Evolutionary conservation across 2,329 filamentous ascomycete genomes (phyloP).

Genomic region (Neonectria punicea): DNA sequence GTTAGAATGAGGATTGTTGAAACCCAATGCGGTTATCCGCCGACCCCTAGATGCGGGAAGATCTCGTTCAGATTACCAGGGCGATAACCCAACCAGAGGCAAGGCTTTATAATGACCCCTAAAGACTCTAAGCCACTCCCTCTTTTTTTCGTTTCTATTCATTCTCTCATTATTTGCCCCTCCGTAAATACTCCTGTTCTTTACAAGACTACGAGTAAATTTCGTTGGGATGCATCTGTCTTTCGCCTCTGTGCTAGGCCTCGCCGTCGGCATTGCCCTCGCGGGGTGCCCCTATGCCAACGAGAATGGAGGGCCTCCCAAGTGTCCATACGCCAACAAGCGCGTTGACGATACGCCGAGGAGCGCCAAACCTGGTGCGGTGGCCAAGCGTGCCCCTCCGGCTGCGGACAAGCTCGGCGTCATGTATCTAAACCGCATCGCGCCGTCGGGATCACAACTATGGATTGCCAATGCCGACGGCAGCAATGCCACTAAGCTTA

Average conservation of each 20-base stretch:
- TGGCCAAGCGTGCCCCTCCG: neutral
- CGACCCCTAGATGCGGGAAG: neutral
- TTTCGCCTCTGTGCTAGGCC: neutral
- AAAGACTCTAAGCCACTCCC: neutral
- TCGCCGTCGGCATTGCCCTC: constrained; percentile 3
- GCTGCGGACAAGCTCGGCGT: constrained; percentile 10
- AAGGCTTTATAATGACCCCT: neutral
- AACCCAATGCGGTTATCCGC: neutral
- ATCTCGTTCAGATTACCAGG: neutral
- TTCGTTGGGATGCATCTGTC: neutral
- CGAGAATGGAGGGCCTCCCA: neutral
- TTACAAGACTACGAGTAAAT: neutral
- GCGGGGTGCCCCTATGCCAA: constrained; percentile 11
- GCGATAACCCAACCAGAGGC: neutral
- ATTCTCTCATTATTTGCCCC: neutral
- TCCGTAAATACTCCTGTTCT: neutral
- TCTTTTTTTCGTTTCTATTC: neutral
- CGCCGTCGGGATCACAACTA: constrained; percentile 5
- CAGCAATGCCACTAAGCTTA: constrained; percentile 2
- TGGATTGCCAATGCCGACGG: constrained; percentile 16
- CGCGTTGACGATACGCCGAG: neutral
- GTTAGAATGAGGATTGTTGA: neutral
- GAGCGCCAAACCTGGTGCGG: neutral
- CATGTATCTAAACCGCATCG: constrained; percentile 16
- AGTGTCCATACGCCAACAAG: constrained; percentile 14